Evolutionary conservation across 257 asterid species (phyloP), one percentile per base, ranked within the genome.

Genomic region (Rehmannia glutinosa): DNA sequence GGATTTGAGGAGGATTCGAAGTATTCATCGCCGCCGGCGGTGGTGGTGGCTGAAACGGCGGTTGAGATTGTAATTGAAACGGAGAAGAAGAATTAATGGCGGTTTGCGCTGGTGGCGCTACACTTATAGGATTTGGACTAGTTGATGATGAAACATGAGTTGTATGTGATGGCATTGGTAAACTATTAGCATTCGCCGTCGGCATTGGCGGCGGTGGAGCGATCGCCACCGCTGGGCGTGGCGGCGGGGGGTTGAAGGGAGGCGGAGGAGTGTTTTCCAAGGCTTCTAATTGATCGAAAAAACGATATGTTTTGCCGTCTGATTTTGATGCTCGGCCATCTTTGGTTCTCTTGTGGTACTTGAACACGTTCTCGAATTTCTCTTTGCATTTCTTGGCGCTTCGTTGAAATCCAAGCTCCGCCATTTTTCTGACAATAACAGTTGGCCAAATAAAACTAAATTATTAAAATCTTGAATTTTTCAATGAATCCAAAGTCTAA

Each of bases 301-400:
- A 93, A 0, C 94, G 80, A 15, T 93, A 93, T 0, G 80, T 83
- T 60, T 91, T 93, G 42, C 90, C 94, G 60, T 86, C 91, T 2
- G 96, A 72, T 58, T 91, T 91, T 0, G 97, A 78, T 17, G 93
- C 80, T 0, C 97, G 90, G 33, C 96, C 91, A 13, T 87, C 96
- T 77, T 84, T 91, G 11, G 97, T 94, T 55, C 97, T 71, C 77
- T 81, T 90, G 83, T 94, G 96, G 70, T 94, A 94, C 70, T 94
- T 94, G 81, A 71, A 88, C 3, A 94, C 91, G 66, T 94, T 91
- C 80, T 94, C 99, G 42, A 91, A 94, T 72, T 94, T 94, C 84
- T 94, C 99, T 60, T 90, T 91, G 76, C 99, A 94, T 73, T 94
- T 94, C 88, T 94, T 94, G 1, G 88, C 72, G 72, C 81, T 91